Evolutionary conservation across 202 grass and related monocot genomes (phyloP), one percentile per base, ranked within the genome.

Genomic region (Musa balbisiana): DNA sequence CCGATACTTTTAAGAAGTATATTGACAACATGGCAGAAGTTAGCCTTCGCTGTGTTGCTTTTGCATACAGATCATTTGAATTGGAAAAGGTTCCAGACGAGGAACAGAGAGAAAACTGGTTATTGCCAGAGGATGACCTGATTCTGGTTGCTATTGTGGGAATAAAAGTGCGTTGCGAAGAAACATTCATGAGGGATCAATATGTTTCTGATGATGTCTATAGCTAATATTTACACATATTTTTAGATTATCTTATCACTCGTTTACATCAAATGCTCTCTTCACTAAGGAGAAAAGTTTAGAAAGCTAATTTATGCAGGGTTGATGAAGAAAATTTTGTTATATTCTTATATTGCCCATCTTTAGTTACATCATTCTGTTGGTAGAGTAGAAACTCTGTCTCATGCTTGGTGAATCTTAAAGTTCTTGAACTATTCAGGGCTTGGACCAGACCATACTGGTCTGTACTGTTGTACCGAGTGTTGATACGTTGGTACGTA

Each of bases 31-130:
- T 99, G 95, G 95, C 91, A 17, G 76, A 53, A 76, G 64, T 50
- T 78, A 99, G 91, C 73, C 91, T 99, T 43, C 87, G 91, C 2
- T 99, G 95, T 83, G 73, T 99, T 82, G 89, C 95, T 4, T 92
- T 99, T 85, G 95, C 95, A 2, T 95, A 92, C 79, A 95, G 85
- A 73, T 67, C 78, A 9, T 80, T 73, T 58, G 87, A 81, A 67
- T 80, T 92, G 71, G 84, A 71, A 62, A 85, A 85, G 51, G 91
- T 95, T 81, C 95, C 95, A 80, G 83, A 84, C 0, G 95, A 95
- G 73, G 95, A 99, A 63, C 67, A 88, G 58, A 99, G 87, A 75
- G 55, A 43, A 60, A 85, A 84, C 59, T 99, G 95, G 95, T 17
- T 81, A 69, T 83, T 99, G 49, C 95, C 95, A 59, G 95, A 99